These are phyloP conservation scores for Cerrena zonata DNA, from an alignment of 1,284 basidiomycete species.

Conservation along the genomic window DNA sequence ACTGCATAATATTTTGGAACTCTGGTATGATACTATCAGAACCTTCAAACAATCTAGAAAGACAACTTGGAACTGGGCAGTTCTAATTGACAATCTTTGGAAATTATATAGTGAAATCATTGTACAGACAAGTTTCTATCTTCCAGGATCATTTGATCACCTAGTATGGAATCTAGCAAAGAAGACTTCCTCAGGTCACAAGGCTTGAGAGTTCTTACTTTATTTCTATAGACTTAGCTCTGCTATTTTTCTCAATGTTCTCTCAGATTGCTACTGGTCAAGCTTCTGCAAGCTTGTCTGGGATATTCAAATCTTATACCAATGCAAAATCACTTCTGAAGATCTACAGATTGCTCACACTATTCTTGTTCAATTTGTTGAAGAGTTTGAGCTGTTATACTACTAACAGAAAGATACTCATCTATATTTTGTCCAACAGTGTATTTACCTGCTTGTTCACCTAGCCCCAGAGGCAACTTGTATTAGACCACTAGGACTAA, in stretches of 20 bases:
- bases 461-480: constrained; percentile 10
- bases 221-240: constrained; percentile 21
- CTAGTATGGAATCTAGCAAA: constrained; percentile 25
- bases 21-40: constrained; percentile 22
- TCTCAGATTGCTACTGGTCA: constrained; percentile 13
- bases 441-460: constrained; percentile 19
- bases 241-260: constrained; percentile 13
- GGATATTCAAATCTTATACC: constrained; percentile 12
- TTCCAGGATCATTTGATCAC: constrained; percentile 26
- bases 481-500: constrained; percentile 12
- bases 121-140: constrained; percentile 11
- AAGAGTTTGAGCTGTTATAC: constrained; percentile 19
- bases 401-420: constrained; percentile 14
- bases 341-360: constrained; percentile 7
- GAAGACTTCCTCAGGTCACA: constrained; percentile 29
- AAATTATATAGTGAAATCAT: constrained; percentile 26
- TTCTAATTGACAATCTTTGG: constrained; percentile 29
- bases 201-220: constrained; percentile 24
- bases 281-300: constrained; percentile 21
- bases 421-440: constrained; percentile 20
- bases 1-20: no score
- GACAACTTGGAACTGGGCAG: constrained; percentile 31
- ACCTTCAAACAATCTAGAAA: constrained; percentile 22
- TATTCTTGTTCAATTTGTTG: constrained; percentile 11
- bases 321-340: constrained; percentile 3